phyloP scores from a whole-genome alignment of 306 rosid species.

The Urtica urens region DNA sequence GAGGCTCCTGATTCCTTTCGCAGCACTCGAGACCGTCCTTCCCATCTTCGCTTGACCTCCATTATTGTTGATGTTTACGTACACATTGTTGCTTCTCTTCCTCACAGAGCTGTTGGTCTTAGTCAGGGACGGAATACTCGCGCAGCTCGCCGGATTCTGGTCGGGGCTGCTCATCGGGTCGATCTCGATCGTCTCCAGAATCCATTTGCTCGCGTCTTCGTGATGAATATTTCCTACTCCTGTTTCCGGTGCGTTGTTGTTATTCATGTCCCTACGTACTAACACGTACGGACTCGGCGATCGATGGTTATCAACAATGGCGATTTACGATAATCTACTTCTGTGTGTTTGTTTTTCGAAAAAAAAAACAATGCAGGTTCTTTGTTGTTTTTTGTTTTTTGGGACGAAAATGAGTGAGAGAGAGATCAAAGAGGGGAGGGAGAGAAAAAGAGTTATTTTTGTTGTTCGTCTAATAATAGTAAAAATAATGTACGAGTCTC shows the following conservation, averaged over 20 bases:
- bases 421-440: slow-evolving; percentile 10
- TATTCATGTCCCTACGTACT: neutral
- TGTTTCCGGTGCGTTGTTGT: slow-evolving; percentile 18
- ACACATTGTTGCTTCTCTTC: slow-evolving; percentile 13
- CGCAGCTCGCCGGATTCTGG: neutral
- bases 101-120: slow-evolving; percentile 14
- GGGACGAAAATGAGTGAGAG: slow-evolving; percentile 4
- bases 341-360: neutral
- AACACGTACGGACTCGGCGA: neutral
- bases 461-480: slow-evolving; percentile 17
- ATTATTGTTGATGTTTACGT: neutral
- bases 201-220: slow-evolving; percentile 32
- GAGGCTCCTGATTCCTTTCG: slow-evolving; percentile 57
- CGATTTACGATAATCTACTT: neutral
- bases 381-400: too few relatives aligned
- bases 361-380: neutral
- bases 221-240: too few relatives aligned
- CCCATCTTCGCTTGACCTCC: slow-evolving; percentile 12
- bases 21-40: slow-evolving; percentile 32
- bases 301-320: neutral
- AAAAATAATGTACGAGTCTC: neutral
- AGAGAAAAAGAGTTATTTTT: slow-evolving; percentile 9
- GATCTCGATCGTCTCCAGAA: slow-evolving; percentile 47
- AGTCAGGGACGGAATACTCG: neutral
- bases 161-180: slow-evolving; percentile 19